phyloP scores from a whole-genome alignment of 306 rosid genomes.

The Glycine soja region DNA sequence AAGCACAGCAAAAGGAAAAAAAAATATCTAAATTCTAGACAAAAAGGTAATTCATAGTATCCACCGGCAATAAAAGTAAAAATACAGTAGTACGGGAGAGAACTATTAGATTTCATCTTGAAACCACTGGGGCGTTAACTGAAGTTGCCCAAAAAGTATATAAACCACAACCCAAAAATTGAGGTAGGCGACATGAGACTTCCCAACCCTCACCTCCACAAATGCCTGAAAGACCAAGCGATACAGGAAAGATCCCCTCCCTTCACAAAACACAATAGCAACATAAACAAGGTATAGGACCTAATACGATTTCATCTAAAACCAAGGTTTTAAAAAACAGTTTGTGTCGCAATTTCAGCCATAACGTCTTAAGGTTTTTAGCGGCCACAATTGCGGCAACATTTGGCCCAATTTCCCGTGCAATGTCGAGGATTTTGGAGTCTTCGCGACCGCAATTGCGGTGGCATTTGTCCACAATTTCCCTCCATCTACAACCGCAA shows the following conservation, averaged over 20 bases:
- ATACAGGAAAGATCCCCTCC: not conserved
- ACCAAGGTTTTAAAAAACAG: not conserved
- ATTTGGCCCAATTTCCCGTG: not conserved
- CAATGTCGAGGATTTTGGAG: not conserved
- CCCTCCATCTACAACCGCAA: not conserved
- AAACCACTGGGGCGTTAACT: not conserved
- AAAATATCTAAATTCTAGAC: not conserved
- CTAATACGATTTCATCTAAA: not conserved
- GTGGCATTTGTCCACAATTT: not conserved
- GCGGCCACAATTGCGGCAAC: not conserved
- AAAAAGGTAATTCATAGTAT: not conserved
- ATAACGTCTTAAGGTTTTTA: not conserved
- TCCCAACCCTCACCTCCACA: not conserved
- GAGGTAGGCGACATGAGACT: not conserved
- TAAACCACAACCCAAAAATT: not conserved
- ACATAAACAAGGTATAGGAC: not conserved
- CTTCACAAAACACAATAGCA: not conserved
- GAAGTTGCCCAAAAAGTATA: not conserved
- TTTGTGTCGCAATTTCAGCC: not conserved
- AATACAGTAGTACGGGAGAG: not conserved
- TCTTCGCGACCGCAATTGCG: not conserved
- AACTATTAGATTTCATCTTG: not conserved
- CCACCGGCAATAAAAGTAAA: not conserved
- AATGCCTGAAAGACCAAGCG: not conserved
- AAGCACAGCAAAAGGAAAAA: slow-evolving; percentile 31